Base-by-base conservation (phyloP, 1,284 basidiomycete genomes). In the Ustilago nuda region DNA sequence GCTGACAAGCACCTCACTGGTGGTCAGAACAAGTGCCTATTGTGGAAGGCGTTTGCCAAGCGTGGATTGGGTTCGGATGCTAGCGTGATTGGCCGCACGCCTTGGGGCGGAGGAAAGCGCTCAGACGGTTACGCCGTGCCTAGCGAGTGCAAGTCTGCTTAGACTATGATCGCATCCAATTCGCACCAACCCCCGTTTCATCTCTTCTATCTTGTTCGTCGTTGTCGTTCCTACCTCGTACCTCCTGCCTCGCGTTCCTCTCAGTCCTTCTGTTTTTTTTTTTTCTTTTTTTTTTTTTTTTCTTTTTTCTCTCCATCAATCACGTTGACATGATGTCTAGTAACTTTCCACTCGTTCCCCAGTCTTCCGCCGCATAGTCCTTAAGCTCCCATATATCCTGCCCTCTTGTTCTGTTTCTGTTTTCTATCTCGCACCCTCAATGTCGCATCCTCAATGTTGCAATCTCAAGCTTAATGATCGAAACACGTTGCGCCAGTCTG, bases 1-100 rank as follows among this genome's bases (percentile, higher is more conserved):
- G 95, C 95, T n/a, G 95, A 98, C 87, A 88, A 93, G 86, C 87
- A 92, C 53, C 89, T 96, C 66, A 98, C 95, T 1, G 93, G 92
- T 23, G 95, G 96, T 15, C 93, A 93, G 89, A 98, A 98, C 89
- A 88, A 89, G 80, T 98, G 96, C 87, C 88, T 89, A n/a, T 88
- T 98, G 72, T 98, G 94, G 94, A 88, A 89, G 71, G 93, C 91
- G 50, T 98, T 98, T 85, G 89, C 92, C 17, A 88, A 90, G 80
- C 90, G 94, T 52, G 96, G 96, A 2, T 87, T 98, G 48, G 80
- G 78, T 4, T 60, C 58, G 9, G 72, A 80, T 53, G 81, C 82
- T 12, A 61, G 63, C 35, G 63, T 82, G 54, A 56, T 72, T 17
- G 92, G 93, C 52, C 88, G 89, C 66, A 94, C 93, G 6, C 94